These are phyloP conservation scores for Senna tora DNA, from an alignment of 306 rosid species.

Conservation along the genomic window DNA sequence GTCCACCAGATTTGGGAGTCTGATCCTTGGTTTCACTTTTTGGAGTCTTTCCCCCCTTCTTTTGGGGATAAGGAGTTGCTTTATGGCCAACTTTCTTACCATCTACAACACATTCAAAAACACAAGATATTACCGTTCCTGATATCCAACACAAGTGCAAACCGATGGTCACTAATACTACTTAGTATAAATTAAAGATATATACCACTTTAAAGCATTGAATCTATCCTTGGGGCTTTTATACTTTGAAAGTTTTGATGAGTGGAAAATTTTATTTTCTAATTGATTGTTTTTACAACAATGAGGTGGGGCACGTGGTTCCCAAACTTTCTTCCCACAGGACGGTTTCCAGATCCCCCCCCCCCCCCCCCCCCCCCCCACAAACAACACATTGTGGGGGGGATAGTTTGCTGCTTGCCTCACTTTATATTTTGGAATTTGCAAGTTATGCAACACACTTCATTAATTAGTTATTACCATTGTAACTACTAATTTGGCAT, in stretches of 20 bases:
- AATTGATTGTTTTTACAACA: neutral
- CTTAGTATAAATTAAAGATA: neutral
- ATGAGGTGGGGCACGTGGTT: neutral
- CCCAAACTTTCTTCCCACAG: neutral
- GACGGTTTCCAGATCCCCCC: neutral
- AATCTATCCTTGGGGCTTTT: neutral
- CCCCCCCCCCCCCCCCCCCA: neutral
- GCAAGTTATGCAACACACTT: too few relatives aligned
- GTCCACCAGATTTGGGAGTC: constrained; percentile 65
- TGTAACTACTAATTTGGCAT: neutral
- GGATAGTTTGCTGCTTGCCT: too few relatives aligned
- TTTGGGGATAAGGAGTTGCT: constrained; percentile 78
- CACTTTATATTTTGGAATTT: too few relatives aligned
- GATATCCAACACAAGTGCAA: neutral
- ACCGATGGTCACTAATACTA: neutral
- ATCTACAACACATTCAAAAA: constrained; percentile 46
- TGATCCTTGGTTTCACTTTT: constrained; percentile 43
- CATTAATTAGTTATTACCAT: too few relatives aligned
- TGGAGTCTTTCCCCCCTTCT: constrained; percentile 63
- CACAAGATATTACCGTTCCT: neutral
- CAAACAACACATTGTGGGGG: too few relatives aligned
- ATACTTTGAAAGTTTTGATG: neutral
- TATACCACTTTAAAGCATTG: neutral
- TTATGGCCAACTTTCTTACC: constrained; percentile 67
- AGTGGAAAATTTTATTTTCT: too few relatives aligned